phyloP scores from a whole-genome alignment of 1,139 yeast species.

The Taphrina betulina region DNA sequence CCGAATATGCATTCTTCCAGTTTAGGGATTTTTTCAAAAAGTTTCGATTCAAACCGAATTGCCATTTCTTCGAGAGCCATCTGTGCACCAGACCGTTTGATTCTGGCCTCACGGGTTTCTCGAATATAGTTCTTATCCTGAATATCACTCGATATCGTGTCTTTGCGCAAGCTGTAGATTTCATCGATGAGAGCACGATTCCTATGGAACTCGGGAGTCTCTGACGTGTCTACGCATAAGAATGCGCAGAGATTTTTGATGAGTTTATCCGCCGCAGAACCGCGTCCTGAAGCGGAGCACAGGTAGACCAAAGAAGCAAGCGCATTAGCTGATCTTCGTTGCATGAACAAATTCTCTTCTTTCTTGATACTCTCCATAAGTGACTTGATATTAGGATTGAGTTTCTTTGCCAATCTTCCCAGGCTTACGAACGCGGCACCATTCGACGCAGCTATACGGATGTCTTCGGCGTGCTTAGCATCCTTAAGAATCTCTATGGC shows the following conservation, averaged over 20 bases:
- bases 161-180: conserved; percentile 70
- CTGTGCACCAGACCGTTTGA: conserved; percentile 81
- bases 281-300: conserved; percentile 59
- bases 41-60: conserved; percentile 51
- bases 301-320: conserved; percentile 62
- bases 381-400: conserved; percentile 84
- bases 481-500: conserved; percentile 70
- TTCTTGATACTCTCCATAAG: conserved; percentile 89
- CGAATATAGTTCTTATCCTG: conserved; percentile 55
- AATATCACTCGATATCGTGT: conserved; percentile 69
- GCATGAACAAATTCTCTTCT: conserved; percentile 67
- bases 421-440: conserved; percentile 71
- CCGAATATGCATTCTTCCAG: conserved; percentile 65
- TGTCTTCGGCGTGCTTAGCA: conserved; percentile 56
- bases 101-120: conserved; percentile 68
- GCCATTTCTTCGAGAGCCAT: conserved; percentile 60
- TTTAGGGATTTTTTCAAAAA: conserved; percentile 67
- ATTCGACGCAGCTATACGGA: conserved; percentile 67
- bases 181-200: conserved; percentile 58
- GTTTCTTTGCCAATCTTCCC: conserved; percentile 67
- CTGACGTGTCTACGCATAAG: conserved; percentile 90
- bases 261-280: conserved; percentile 79
- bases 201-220: conserved; percentile 86
- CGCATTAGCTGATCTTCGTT: conserved; percentile 67
- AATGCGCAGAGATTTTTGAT: conserved; percentile 89